These are phyloP conservation scores for Avicennia marina DNA, from an alignment of 257 asterid genomes.

Conservation along the genomic window DNA sequence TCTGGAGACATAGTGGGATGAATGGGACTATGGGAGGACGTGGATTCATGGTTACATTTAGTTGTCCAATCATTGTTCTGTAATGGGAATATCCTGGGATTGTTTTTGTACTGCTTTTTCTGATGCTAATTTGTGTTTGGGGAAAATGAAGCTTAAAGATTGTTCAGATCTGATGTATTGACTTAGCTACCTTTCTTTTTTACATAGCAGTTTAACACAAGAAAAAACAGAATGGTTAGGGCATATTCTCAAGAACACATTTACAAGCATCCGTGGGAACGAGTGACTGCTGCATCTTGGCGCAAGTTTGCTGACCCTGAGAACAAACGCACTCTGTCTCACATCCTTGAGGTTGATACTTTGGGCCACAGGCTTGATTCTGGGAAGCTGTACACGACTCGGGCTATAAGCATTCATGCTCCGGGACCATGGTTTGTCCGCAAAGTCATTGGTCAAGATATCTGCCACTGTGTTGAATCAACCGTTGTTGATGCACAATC, in stretches of 20 bases:
- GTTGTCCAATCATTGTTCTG: no score
- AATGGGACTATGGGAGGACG: no score
- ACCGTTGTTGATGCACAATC: conserved; percentile 72
- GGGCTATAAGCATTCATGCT: conserved; percentile 80
- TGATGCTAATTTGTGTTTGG: no score
- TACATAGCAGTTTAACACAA: no score
- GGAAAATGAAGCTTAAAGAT: no score
- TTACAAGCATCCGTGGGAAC: conserved; percentile 95
- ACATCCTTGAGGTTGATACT: conserved; percentile 86
- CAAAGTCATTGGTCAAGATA: conserved; percentile 78
- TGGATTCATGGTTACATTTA: no score
- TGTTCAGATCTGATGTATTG: no score
- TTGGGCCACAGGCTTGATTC: conserved; percentile 74
- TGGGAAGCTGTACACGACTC: conserved; percentile 79
- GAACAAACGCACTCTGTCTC: conserved; percentile 78
- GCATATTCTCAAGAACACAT: conserved; percentile 94
- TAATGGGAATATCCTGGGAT: no score
- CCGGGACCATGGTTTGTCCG: conserved; percentile 97
- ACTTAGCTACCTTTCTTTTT: no score
- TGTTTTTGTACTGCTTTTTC: no score
- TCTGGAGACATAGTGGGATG: no score
- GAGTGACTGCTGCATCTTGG: conserved; percentile 96
- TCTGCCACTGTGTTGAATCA: conserved; percentile 90
- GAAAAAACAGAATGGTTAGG: conserved; percentile 59
- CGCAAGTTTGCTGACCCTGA: conserved; percentile 92